Base-by-base conservation (phyloP, 768 basidiomycete species). In the Mycena albidolilacea region DNA sequence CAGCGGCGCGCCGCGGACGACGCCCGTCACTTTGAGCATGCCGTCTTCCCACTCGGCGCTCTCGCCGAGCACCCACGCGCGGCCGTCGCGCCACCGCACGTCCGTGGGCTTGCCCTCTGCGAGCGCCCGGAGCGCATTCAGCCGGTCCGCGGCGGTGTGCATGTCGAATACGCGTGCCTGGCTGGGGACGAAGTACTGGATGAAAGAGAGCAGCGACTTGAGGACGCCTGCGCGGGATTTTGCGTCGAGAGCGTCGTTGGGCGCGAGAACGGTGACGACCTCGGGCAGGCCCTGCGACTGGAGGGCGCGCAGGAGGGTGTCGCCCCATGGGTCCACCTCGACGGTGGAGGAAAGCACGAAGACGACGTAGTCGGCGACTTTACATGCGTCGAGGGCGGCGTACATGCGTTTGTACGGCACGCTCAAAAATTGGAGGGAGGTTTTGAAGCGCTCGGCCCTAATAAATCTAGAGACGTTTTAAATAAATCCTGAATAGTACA, bases 201-300 rank as follows among this genome's bases (percentile, higher is more conserved):
- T 91, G 85, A 98, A 99, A 11, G 97, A 98, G 10, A 97, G 88
- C 6, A 98, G 87, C 1, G 96, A 98, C 83, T 95, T 97, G 67
- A 95, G 83, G 59, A 96, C 88, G 19, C 89, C 90, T 1, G 90
- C 78, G 39, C 90, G 90, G 41, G 89, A 83, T 82, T 96, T 96
- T 7, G 83, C 76, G 69, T 92, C 93, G 52, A 90, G 80, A 4
- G 84, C 77, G 14, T 83, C 72, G 67, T 89, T 85, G 7, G 92
- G 87, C 19, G 92, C 86, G 55, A 96, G 88, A 30, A 93, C 91
- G 35, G 95, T 89, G 61, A 96, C 87, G 52, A 95, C 91, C 37
- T 94, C 92, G 0, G 95, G 95, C 41, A 98, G 90, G 14, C 97
- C 97, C 77, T 98, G 95, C 1, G 95, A 91, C 81, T 98, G 97